These are phyloP conservation scores for Cryptococcus sp. DNA, from an alignment of 1,284 basidiomycete species.

Conservation along the genomic window DNA sequence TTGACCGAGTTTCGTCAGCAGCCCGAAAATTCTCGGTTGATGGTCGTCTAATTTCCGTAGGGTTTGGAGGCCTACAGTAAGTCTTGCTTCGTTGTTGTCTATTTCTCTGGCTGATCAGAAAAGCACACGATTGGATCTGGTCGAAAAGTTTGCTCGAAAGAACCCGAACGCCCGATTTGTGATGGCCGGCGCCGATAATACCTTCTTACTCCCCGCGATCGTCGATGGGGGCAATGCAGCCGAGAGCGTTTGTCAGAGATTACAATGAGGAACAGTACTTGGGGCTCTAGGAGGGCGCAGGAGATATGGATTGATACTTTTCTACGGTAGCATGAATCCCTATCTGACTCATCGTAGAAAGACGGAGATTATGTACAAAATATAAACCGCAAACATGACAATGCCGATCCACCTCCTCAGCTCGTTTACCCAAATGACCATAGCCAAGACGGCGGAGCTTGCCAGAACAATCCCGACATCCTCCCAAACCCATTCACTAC, in stretches of 20 bases:
- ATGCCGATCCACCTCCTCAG: background rate
- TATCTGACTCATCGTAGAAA: background rate
- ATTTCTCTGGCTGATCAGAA: background rate
- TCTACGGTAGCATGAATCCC: no score
- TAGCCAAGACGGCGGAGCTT: background rate
- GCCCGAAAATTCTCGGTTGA: conserved; percentile 11
- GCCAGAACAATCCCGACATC: background rate
- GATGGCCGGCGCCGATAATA: conserved; percentile 19
- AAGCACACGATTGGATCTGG: conserved; percentile 15
- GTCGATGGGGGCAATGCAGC: no score
- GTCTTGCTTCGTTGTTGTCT: background rate
- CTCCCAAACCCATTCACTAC: background rate
- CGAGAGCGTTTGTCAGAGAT: no score
- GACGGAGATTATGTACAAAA: background rate
- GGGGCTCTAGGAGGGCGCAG: no score
- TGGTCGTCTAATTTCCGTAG: conserved; percentile 11
- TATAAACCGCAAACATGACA: background rate
- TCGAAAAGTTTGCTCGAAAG: conserved; percentile 14
- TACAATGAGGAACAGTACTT: no score
- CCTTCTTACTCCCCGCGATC: conserved; percentile 10
- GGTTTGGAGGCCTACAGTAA: conserved; percentile 20
- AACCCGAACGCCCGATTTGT: conserved; percentile 13
- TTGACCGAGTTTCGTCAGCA: conserved; percentile 10
- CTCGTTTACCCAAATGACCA: background rate
- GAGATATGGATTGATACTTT: no score